Conservation (phyloP, 2,329 filamentous ascomycete genomes). For the Fusarium mangiferae region DNA sequence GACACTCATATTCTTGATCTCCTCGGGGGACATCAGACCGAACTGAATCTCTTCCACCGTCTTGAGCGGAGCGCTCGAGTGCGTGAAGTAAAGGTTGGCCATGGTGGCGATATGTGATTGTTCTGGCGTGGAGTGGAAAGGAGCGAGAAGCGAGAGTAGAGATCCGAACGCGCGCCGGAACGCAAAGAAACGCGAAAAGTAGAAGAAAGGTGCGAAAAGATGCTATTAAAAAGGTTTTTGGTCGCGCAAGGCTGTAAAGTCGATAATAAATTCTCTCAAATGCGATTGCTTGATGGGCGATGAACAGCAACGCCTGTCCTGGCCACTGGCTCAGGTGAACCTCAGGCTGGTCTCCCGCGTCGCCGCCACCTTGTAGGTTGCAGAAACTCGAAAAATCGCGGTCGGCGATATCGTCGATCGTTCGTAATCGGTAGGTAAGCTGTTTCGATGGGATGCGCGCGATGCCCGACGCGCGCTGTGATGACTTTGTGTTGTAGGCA, state of each 20-base stretch:
- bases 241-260: conserved; percentile 41
- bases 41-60: conserved; percentile 99
- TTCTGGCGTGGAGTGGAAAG: conserved; percentile 42
- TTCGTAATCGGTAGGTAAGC: conserved; percentile 41
- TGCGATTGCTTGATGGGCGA: conserved; percentile 53
- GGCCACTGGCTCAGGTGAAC: conserved; percentile 60
- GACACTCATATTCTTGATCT: conserved; percentile 99
- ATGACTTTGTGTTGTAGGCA: conserved; percentile 53
- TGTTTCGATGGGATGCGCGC: conserved; percentile 50
- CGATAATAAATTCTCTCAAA: conserved; percentile 49
- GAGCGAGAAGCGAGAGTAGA: conserved; percentile 39
- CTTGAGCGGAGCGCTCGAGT: conserved; percentile 95
- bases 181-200: conserved; percentile 41
- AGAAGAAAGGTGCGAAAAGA: conserved; percentile 38
- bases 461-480: conserved; percentile 65
- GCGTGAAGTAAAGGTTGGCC: conserved; percentile 91
- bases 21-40: conserved; percentile 94
- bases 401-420: conserved; percentile 48
- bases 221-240: conserved; percentile 33
- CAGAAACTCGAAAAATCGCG: conserved; percentile 51
- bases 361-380: conserved; percentile 56
- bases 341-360: conserved; percentile 57
- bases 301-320: conserved; percentile 56
- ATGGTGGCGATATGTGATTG: conserved; percentile 67
- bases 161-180: conserved; percentile 40